A percentile compares a stretch with the other conserved stretches of the same genome.
Conservation (phyloP, 2,329 filamentous ascomycete species). For the Xylariaceae sp. region DNA sequence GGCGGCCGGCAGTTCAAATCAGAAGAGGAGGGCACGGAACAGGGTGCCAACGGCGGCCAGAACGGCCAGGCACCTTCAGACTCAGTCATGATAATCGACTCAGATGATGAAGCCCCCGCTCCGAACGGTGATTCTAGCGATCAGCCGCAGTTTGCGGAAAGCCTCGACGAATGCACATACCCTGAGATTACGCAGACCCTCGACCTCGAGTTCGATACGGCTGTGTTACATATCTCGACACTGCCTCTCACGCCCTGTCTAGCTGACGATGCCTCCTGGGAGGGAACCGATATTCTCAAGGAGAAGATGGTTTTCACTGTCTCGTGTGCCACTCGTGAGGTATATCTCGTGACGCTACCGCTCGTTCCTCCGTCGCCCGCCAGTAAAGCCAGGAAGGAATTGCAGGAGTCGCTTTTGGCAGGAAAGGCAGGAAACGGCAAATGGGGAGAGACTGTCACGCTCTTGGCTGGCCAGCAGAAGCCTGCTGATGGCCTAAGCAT, state of each 20-base stretch:
- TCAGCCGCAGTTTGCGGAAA: constrained; percentile 54
- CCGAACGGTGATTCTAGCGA: constrained; percentile 39
- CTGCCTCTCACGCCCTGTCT: constrained; percentile 47
- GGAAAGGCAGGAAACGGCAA: constrained; percentile 53
- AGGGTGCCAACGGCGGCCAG: constrained; percentile 38
- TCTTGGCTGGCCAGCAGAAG: constrained; percentile 49
- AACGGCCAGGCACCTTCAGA: constrained; percentile 48
- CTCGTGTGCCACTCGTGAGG: constrained; percentile 52
- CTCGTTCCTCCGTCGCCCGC: constrained; percentile 56
- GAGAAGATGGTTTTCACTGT: constrained; percentile 58
- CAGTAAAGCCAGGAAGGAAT: constrained; percentile 52
- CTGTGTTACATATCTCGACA: constrained; percentile 52
- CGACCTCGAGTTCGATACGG: constrained; percentile 54
- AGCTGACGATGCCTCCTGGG: constrained; percentile 45
- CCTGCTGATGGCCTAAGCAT: constrained; percentile 53
- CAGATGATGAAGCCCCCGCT: constrained; percentile 50
- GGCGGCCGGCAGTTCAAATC: constrained; percentile 56
- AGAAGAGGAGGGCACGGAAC: constrained; percentile 29
- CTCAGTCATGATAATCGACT: constrained; percentile 58
- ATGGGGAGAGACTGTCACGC: constrained; percentile 57
- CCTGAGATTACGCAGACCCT: constrained; percentile 55
- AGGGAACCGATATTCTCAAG: constrained; percentile 45
- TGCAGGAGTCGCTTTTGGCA: constrained; percentile 46
- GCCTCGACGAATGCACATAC: constrained; percentile 44
- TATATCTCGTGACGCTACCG: constrained; percentile 55